Evolutionary conservation across 495 filamentous ascomycete genomes (phyloP).

Genomic region (Oleoguttula mirabilis): DNA sequence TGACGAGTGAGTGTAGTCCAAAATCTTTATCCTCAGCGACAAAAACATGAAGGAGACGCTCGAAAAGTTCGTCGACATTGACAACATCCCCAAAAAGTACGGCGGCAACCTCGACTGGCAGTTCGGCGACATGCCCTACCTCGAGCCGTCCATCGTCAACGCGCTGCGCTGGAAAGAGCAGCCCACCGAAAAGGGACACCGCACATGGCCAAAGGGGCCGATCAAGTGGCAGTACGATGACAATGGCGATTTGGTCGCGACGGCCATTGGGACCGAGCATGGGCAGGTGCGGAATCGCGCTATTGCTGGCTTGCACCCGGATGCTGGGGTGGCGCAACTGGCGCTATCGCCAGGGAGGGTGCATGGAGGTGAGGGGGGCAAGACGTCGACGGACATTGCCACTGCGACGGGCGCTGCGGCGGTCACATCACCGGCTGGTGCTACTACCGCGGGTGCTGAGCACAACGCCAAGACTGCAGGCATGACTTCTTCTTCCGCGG

Average conservation of each 20-base stretch:
- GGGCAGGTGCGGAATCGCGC: slow-evolving; percentile 21
- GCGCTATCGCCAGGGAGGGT: slow-evolving; percentile 13
- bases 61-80: slow-evolving; percentile 63
- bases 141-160: slow-evolving; percentile 44
- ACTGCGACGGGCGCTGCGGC: no score
- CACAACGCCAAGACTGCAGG: no score
- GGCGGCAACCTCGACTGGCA: slow-evolving; percentile 72
- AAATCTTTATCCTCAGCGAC: slow-evolving; percentile 74
- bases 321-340: slow-evolving; percentile 13
- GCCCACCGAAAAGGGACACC: slow-evolving; percentile 10
- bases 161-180: slow-evolving; percentile 27
- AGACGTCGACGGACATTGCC: no score
- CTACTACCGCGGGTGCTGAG: no score
- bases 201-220: slow-evolving; percentile 29
- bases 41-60: slow-evolving; percentile 62
- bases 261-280: slow-evolving; percentile 27
- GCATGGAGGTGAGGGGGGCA: not conserved
- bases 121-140: slow-evolving; percentile 57
- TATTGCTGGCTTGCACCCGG: slow-evolving; percentile 21
- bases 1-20: slow-evolving; percentile 40
- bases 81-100: slow-evolving; percentile 71
- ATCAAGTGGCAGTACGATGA: slow-evolving; percentile 28
- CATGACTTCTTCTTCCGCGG: no score
- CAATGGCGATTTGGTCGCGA: slow-evolving; percentile 24
- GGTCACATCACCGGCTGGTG: no score